Percentiles rank a stretch among this genome's conserved stretches.
Evolutionary conservation across 768 basidiomycete genomes (phyloP).

Genomic region (Phylloporus scabripes): DNA sequence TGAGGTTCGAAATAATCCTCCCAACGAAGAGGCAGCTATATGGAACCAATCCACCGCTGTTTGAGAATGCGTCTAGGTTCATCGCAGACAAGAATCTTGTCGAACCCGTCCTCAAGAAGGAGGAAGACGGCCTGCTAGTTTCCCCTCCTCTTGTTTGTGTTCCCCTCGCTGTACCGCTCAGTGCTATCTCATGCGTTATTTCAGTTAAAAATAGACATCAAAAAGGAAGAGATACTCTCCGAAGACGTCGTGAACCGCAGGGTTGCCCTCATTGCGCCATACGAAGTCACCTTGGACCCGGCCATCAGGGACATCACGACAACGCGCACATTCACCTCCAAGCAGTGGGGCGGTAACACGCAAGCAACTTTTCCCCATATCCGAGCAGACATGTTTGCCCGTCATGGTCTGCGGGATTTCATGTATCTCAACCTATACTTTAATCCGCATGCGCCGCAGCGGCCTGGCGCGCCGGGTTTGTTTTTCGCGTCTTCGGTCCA

Average conservation of each 20-base stretch:
- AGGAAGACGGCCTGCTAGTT: conserved; percentile 1
- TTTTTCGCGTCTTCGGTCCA: conserved; percentile 10
- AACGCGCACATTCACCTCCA: conserved; percentile 8
- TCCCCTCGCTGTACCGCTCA: not conserved
- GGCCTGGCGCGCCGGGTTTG: conserved; percentile 14
- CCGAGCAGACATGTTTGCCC: conserved; percentile 6
- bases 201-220: conserved; percentile 12
- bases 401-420: conserved; percentile 16
- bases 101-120: conserved; percentile 7
- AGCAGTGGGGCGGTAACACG: not conserved
- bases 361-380: conserved; percentile 11
- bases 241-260: conserved; percentile 10
- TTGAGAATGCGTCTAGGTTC: conserved; percentile 6
- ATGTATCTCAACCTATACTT: conserved; percentile 15
- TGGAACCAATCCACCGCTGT: not conserved
- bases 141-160: not conserved
- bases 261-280: not conserved
- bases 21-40: conserved; percentile 4
- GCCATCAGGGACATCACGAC: conserved; percentile 16
- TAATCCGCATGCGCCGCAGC: conserved; percentile 17
- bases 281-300: conserved; percentile 12
- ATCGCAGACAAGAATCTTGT: not conserved
- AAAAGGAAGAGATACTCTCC: conserved; percentile 17
- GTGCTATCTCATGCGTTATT: not conserved
- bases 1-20: conserved; percentile 3